These are phyloP conservation scores for Candida coquimbonensis DNA, from an alignment of 805 yeast genomes.

Conservation along the genomic window DNA sequence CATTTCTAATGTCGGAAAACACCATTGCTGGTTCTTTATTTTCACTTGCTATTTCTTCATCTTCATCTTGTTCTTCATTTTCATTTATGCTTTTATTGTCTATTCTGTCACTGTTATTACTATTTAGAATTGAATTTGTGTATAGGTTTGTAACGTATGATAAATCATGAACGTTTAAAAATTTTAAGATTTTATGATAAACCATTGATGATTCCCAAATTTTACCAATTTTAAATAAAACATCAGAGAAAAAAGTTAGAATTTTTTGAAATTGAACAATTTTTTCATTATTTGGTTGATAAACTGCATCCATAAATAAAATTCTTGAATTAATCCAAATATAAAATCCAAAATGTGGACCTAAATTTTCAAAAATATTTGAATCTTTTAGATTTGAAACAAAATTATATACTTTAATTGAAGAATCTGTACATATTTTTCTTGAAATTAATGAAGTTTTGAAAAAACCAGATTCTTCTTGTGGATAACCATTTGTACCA, in stretches of 20 bases:
- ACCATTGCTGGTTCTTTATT: conserved; percentile 29
- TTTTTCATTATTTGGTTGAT: conserved; percentile 7
- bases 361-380: conserved; percentile 17
- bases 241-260: conserved; percentile 11
- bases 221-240: conserved; percentile 19
- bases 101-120: conserved; percentile 2
- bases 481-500: conserved; percentile 19
- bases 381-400: conserved; percentile 13
- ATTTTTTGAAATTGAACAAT: conserved; percentile 10
- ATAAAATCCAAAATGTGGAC: conserved; percentile 28
- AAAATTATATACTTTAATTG: conserved; percentile 14
- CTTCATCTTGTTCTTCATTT: conserved; percentile 9
- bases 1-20: conserved; percentile 28
- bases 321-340: conserved; percentile 29
- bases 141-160: conserved; percentile 9
- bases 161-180: conserved; percentile 21
- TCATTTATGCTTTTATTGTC: conserved; percentile 14
- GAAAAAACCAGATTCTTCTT: conserved; percentile 18
- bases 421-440: conserved; percentile 16
- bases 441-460: conserved; percentile 19
- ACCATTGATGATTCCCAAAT: conserved; percentile 25
- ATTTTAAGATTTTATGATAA: conserved; percentile 22
- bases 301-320: conserved; percentile 24
- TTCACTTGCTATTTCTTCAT: conserved; percentile 22
- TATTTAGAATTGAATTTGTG: neutral